Conservation (phyloP, 805 yeast genomes). For the Clavispora phyllophila region DNA sequence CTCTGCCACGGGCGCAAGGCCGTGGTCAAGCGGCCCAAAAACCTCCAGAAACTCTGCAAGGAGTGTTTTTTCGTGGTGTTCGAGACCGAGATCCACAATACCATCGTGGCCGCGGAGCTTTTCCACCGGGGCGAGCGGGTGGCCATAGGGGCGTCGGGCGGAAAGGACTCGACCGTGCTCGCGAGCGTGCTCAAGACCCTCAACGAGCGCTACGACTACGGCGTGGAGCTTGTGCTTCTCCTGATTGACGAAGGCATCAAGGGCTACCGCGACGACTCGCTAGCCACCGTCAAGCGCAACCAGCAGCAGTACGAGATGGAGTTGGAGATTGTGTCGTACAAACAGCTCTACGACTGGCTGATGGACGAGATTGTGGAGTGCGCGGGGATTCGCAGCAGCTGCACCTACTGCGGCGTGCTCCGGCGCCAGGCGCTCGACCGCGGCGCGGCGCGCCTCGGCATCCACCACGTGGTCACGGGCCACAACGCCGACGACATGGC, state of each 20-base stretch:
- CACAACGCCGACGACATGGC: constrained; percentile 99
- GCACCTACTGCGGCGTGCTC: constrained; percentile 97
- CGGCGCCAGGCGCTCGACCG: constrained; percentile 95
- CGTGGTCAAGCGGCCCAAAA: constrained; percentile 86
- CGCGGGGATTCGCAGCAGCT: constrained; percentile 88
- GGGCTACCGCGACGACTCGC: constrained; percentile 94
- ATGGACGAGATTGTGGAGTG: constrained; percentile 97
- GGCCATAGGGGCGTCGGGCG: constrained; percentile 98
- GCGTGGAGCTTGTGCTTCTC: constrained; percentile 74
- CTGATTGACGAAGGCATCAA: constrained; percentile 96
- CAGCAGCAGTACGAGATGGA: constrained; percentile 80
- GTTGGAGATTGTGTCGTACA: constrained; percentile 75
- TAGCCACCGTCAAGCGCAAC: constrained; percentile 94
- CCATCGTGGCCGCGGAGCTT: constrained; percentile 64
- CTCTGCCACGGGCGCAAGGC: constrained; percentile 80
- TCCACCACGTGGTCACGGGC: constrained; percentile 92
- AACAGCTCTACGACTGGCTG: constrained; percentile 91
- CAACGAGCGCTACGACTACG: constrained; percentile 85
- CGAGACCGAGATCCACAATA: constrained; percentile 92
- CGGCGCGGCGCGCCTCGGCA: constrained; percentile 84
- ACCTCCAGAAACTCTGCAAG: constrained; percentile 83
- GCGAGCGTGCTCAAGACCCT: constrained; percentile 83
- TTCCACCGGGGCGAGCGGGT: constrained; percentile 80
- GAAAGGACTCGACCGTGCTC: constrained; percentile 94
- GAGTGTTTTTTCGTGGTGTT: constrained; percentile 85